Percentiles rank a stretch among this genome's conserved stretches.
phyloP scores from a whole-genome alignment of 2,329 filamentous ascomycete genomes.

The Pleurostoma richardsiae region DNA sequence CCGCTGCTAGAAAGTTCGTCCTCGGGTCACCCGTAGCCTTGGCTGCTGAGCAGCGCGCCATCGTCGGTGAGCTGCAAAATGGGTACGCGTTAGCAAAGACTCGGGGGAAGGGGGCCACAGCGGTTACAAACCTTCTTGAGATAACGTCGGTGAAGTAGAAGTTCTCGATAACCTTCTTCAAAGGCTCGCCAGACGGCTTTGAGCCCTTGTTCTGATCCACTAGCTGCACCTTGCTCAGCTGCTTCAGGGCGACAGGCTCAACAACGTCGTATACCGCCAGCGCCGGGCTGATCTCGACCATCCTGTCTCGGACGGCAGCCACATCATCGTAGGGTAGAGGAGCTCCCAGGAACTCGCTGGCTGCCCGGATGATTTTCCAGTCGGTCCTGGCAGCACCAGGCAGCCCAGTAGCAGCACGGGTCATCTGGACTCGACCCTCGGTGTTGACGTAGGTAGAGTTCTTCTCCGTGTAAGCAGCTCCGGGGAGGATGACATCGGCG shows the following conservation, averaged over 20 bases:
- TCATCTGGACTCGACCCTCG: conserved; percentile 92
- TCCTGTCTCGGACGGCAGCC: conserved; percentile 81
- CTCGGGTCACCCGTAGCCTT: conserved; percentile 78
- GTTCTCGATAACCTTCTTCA: conserved; percentile 86
- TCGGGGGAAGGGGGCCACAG: neutral
- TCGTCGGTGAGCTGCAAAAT: conserved; percentile 78
- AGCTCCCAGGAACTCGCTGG: conserved; percentile 82
- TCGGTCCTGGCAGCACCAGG: conserved; percentile 89
- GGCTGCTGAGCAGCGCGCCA: conserved; percentile 93
- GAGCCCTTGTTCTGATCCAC: conserved; percentile 93
- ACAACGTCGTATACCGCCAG: conserved; percentile 87
- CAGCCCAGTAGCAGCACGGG: conserved; percentile 80
- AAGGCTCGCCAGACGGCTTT: conserved; percentile 63
- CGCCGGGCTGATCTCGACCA: conserved; percentile 90
- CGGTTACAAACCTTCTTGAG: conserved; percentile 73
- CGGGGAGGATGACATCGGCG: conserved; percentile 89
- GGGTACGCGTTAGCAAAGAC: conserved; percentile 5
- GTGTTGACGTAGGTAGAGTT: conserved; percentile 95
- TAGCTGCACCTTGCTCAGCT: conserved; percentile 87
- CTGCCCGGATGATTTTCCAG: conserved; percentile 97
- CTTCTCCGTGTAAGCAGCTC: conserved; percentile 96
- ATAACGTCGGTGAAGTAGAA: conserved; percentile 99
- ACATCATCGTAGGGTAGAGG: conserved; percentile 93
- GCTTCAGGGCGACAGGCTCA: conserved; percentile 69
- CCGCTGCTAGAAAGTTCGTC: conserved; percentile 75